Base-by-base conservation (phyloP, 768 basidiomycete species). In the Serendipita vermifera region DNA sequence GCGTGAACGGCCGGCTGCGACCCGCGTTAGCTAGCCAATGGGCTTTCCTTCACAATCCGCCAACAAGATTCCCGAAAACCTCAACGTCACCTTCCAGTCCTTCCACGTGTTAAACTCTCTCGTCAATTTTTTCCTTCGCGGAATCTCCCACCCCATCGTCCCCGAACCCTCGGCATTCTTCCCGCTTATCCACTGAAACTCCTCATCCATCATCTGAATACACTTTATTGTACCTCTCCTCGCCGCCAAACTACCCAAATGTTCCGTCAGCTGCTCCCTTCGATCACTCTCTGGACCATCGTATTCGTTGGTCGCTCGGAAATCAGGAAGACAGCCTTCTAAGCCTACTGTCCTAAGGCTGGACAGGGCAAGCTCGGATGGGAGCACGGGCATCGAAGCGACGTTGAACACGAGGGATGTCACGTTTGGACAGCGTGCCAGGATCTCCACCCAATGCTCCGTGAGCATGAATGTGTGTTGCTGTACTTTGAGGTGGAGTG, bases 71-170 rank as follows among this genome's bases (percentile, higher is more conserved):
- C 46, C 46, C 20, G 46, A 20, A 15, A 31, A 20, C 4, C 46
- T 5, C 15, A 51, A 29, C 9, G 6, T 22, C n/a, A 29, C 24
- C 9, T 29, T 2, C 46, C 46, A 51, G 15, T 51, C 46, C 27
- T 51, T 51, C 46, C 46, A 51, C 11, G 46, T 51, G 9, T 29
- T 51, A n/a, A 51, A 51, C 22, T 51, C 46, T 7, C 46, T 20
- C 9, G 46, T 26, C 7, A 51, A 29, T 51, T 51, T 51, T 29
- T 51, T 51, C 27, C 46, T 20, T 15, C 46, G 11, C 24, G 46
- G 46, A 9, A 51, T 29, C 27, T 51, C 46, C 46, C 46, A 51
- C 5, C 46, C 46, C n/a, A n/a, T 22, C 15, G 46, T 51, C 4
- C 46, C 46, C 24, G 24, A 51, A 7, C 46, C 46, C 27, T 51